Evolutionary conservation across 2,329 filamentous ascomycete genomes (phyloP).

Genomic region (Paracamarosporium sp.): DNA sequence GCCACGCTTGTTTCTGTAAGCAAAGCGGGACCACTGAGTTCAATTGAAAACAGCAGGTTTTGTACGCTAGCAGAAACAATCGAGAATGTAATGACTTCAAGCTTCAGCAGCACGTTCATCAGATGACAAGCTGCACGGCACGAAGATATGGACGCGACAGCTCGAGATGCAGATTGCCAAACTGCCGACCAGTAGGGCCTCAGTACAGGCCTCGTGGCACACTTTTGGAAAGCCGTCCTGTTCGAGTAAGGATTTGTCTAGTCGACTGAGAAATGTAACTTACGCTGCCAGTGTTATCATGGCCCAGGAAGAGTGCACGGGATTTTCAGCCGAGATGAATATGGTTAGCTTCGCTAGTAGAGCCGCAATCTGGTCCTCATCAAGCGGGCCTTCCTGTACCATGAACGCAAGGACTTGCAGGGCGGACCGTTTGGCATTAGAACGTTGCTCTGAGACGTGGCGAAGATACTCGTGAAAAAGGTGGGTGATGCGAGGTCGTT

Average conservation of each 20-base stretch:
- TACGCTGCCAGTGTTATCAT: slow-evolving; percentile 83
- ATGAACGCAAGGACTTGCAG: slow-evolving; percentile 63
- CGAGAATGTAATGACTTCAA: slow-evolving; percentile 71
- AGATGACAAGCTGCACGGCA: slow-evolving; percentile 81
- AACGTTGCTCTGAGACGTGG: slow-evolving; percentile 41
- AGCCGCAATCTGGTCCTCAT: slow-evolving; percentile 60
- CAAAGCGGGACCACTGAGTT: slow-evolving; percentile 79
- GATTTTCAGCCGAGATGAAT: slow-evolving; percentile 73
- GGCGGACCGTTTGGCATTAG: slow-evolving; percentile 53
- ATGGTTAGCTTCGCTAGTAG: slow-evolving; percentile 65
- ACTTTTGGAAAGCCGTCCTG: slow-evolving; percentile 40
- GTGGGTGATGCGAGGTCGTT: slow-evolving; percentile 47
- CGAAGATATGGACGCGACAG: slow-evolving; percentile 71
- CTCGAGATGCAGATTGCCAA: slow-evolving; percentile 77
- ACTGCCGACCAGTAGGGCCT: slow-evolving; percentile 69
- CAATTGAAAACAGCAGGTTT: slow-evolving; percentile 75
- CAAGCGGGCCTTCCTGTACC: slow-evolving; percentile 45
- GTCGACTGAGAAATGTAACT: slow-evolving; percentile 27
- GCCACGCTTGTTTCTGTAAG: slow-evolving; percentile 80
- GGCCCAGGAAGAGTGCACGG: slow-evolving; percentile 73
- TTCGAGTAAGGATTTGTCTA: slow-evolving; percentile 6
- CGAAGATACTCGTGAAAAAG: slow-evolving; percentile 50
- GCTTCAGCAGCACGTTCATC: slow-evolving; percentile 71
- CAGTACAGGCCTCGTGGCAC: slow-evolving; percentile 39
- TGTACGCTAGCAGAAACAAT: slow-evolving; percentile 73